Percentiles rank a stretch among this genome's conserved stretches.
These are phyloP conservation scores for Fragaria vesca DNA, from an alignment of 306 rosid genomes.

Conservation along the genomic window DNA sequence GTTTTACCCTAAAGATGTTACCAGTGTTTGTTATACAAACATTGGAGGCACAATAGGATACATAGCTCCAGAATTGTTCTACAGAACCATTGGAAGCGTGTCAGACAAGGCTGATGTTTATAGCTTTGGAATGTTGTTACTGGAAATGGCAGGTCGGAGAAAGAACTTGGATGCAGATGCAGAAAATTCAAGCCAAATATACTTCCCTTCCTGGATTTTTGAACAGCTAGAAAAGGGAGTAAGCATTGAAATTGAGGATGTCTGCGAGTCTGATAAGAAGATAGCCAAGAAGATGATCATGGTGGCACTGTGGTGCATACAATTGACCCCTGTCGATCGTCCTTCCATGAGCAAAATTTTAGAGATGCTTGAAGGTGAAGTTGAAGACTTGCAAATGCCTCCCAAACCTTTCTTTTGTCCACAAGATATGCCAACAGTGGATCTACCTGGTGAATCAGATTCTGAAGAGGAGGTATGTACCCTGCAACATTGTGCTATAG, in stretches of 20 bases:
- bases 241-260: conserved; percentile 10
- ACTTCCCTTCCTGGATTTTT: conserved; percentile 16
- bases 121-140: conserved; percentile 16
- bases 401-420: conserved; percentile 31
- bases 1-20: conserved; percentile 2
- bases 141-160: conserved; percentile 8
- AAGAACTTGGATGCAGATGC: conserved; percentile 11
- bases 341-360: conserved; percentile 35
- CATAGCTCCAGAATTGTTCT: conserved; percentile 17
- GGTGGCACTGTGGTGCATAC: conserved; percentile 37
- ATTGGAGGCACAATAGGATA: conserved; percentile 14
- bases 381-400: conserved; percentile 28
- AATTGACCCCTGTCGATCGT: conserved; percentile 28
- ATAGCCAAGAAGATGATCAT: conserved; percentile 26
- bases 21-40: neutral
- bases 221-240: conserved; percentile 9
- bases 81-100: conserved; percentile 3
- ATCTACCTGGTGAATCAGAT: neutral
- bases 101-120: conserved; percentile 14
- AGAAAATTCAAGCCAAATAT: conserved; percentile 11
- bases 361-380: conserved; percentile 31
- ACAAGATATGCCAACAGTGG: neutral
- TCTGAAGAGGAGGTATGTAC: neutral
- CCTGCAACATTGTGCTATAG: neutral
- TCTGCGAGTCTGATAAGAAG: neutral